These are phyloP conservation scores for Didymella pomorum DNA, from an alignment of 2,329 filamentous ascomycete genomes.

Conservation along the genomic window DNA sequence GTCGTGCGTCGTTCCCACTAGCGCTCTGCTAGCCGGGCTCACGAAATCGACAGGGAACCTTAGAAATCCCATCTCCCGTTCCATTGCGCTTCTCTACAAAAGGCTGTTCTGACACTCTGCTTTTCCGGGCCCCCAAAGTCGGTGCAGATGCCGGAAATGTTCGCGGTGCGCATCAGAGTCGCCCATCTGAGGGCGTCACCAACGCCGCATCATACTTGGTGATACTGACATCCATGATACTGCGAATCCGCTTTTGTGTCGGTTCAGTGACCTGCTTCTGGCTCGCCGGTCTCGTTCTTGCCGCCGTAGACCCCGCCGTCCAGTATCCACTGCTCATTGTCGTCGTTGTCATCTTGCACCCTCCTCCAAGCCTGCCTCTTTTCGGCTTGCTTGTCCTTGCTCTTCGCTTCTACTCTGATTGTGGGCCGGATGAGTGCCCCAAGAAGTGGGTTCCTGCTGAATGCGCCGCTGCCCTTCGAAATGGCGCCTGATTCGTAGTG, in stretches of 20 bases:
- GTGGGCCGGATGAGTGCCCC: conserved; percentile 71
- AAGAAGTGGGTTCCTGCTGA: conserved; percentile 73
- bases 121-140: not conserved
- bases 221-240: not conserved
- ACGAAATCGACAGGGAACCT: not conserved
- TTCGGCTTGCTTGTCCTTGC: conserved; percentile 51
- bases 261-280: conserved; percentile 26
- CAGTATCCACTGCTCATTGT: conserved; percentile 63
- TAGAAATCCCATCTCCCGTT: not conserved
- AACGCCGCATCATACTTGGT: not conserved
- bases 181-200: not conserved
- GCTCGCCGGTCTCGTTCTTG: conserved; percentile 21
- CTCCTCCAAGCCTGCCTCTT: conserved; percentile 57
- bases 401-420: conserved; percentile 60
- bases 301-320: conserved; percentile 61
- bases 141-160: not conserved
- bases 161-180: not conserved
- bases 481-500: conserved; percentile 37
- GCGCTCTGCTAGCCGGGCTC: not conserved
- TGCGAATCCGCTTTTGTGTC: not conserved
- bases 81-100: not conserved
- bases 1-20: not conserved
- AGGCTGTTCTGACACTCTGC: not conserved
- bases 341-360: conserved; percentile 62
- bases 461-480: conserved; percentile 61